Percentiles rank a stretch among this genome's conserved stretches.
Evolutionary conservation across 805 yeast species (phyloP).

Genomic region (Starmerella bacillaris): DNA sequence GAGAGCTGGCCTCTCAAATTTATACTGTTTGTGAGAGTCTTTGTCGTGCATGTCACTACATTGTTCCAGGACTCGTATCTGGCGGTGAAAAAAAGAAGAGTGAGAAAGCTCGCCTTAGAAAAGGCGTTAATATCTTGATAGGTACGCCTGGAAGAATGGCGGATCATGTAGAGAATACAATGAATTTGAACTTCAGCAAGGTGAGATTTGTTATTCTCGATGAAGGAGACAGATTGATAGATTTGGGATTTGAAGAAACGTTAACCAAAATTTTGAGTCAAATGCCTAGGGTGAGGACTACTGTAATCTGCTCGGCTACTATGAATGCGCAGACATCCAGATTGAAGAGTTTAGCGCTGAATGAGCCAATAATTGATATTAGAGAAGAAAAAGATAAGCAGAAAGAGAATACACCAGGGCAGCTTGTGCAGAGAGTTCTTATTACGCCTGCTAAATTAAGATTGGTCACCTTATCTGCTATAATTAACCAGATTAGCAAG

Average conservation of each 20-base stretch:
- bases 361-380: conserved; percentile 50
- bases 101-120: conserved; percentile 86
- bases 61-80: conserved; percentile 89
- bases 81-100: conserved; percentile 98
- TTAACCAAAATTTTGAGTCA: conserved; percentile 48
- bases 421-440: conserved; percentile 59
- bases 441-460: conserved; percentile 86
- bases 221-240: conserved; percentile 94
- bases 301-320: conserved; percentile 86
- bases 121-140: conserved; percentile 88
- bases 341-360: conserved; percentile 59
- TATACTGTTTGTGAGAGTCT: conserved; percentile 60
- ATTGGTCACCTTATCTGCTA: conserved; percentile 59
- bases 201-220: conserved; percentile 80
- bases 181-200: conserved; percentile 49
- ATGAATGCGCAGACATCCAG: conserved; percentile 63
- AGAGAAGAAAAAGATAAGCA: conserved; percentile 23
- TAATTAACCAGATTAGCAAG: conserved; percentile 32
- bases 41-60: conserved; percentile 58
- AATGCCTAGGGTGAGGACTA: conserved; percentile 55
- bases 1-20: conserved; percentile 87
- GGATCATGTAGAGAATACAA: conserved; percentile 86
- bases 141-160: conserved; percentile 95
- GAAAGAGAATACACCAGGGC: conserved; percentile 64
- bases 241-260: conserved; percentile 90